Percentiles rank a stretch among this genome's conserved stretches.
These are phyloP conservation scores for Termitomyces heimii DNA, from an alignment of 768 basidiomycete species.

Conservation along the genomic window DNA sequence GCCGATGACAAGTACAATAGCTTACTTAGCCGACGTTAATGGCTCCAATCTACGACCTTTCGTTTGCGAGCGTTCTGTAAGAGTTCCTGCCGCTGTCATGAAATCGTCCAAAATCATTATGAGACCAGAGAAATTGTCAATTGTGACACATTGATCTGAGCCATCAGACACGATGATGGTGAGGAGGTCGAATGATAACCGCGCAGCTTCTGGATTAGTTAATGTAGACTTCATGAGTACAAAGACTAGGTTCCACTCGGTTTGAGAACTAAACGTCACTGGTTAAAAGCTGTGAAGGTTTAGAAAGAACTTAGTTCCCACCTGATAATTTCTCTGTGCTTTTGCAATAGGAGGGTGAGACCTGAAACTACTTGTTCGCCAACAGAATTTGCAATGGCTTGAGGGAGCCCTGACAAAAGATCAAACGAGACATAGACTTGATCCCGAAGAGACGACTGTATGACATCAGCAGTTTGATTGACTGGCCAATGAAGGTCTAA, in stretches of 20 bases:
- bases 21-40: constrained; percentile 47
- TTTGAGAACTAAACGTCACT: constrained; percentile 58
- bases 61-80: constrained; percentile 52
- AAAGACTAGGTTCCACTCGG: constrained; percentile 94
- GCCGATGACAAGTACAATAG: neutral
- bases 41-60: constrained; percentile 46
- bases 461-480: constrained; percentile 1
- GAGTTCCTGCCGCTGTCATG: constrained; percentile 61
- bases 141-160: constrained; percentile 51
- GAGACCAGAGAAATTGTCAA: constrained; percentile 79
- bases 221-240: constrained; percentile 83
- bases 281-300: neutral
- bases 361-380: constrained; percentile 92
- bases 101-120: constrained; percentile 84
- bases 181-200: constrained; percentile 79
- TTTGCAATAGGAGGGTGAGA: constrained; percentile 70
- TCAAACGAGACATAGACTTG: constrained; percentile 95
- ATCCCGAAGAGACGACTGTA: constrained; percentile 76
- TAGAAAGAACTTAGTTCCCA: constrained; percentile 16
- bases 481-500: constrained; percentile 23
- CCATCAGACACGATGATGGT: constrained; percentile 57
- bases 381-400: constrained; percentile 70
- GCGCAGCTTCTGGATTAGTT: constrained; percentile 81
- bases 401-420: constrained; percentile 75
- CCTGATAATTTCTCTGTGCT: constrained; percentile 70